A percentile compares a stretch with the other conserved stretches of the same genome.
Evolutionary conservation across 208 protist species (phyloP).

Genomic region (Kentomonas sorsogonicus): DNA sequence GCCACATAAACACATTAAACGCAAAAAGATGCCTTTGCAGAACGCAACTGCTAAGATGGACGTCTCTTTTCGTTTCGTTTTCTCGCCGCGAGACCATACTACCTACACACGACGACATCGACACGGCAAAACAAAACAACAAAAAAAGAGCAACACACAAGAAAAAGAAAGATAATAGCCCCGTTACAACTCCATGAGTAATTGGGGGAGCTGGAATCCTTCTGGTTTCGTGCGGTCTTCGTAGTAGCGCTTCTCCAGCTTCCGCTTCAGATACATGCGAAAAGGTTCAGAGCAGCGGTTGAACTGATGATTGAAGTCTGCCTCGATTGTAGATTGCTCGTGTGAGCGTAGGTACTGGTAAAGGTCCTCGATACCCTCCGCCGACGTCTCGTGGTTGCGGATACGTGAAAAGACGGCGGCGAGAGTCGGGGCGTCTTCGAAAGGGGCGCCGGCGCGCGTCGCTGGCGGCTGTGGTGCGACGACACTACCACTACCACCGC

Average conservation of each 20-base stretch:
- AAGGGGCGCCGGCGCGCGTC: too few relatives aligned
- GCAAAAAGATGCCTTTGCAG: too few relatives aligned
- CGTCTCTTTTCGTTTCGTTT: too few relatives aligned
- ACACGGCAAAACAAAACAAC: background rate
- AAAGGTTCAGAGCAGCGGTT: slow-evolving; percentile 80
- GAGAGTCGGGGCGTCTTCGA: slow-evolving; percentile 8
- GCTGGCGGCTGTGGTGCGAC: background rate
- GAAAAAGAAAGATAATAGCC: background rate
- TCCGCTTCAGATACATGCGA: slow-evolving; percentile 77
- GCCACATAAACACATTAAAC: background rate
- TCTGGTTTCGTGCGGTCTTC: slow-evolving; percentile 36
- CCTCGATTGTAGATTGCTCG: slow-evolving; percentile 31
- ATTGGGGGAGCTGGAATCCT: slow-evolving; percentile 38
- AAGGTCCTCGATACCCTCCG: slow-evolving; percentile 69
- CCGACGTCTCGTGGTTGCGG: slow-evolving; percentile 74
- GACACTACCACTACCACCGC: background rate
- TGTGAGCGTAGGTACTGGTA: slow-evolving; percentile 46
- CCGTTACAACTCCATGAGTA: slow-evolving; percentile 28
- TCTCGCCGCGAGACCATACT: too few relatives aligned
- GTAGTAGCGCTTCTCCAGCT: slow-evolving; percentile 56
- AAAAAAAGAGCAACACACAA: background rate
- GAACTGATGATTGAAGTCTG: slow-evolving; percentile 71
- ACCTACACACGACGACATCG: too few relatives aligned
- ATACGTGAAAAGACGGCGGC: slow-evolving; percentile 62
- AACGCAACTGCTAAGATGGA: background rate